Base-by-base conservation (phyloP, 2,329 filamentous ascomycete species). In the Chaetomiaceae sp. region DNA sequence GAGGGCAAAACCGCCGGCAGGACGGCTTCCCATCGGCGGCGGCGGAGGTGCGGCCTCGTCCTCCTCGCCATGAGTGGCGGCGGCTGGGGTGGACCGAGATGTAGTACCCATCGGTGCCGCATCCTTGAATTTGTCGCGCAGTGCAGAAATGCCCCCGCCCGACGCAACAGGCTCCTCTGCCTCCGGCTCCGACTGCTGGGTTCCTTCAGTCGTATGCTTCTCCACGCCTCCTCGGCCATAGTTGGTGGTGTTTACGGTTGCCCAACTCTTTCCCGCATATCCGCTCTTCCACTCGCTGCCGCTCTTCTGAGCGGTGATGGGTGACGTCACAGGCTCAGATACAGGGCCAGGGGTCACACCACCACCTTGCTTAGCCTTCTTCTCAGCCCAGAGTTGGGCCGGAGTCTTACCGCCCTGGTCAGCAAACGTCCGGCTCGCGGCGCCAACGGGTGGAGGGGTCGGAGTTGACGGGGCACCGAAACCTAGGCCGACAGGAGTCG, bases 321-420 rank as follows among this genome's bases (percentile, higher is more conserved):
- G 78, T 35, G 81, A 70, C n/a, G 78, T 62, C 6, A 70, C 57
- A 20, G 70, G 64, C 38, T 78, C 65, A 17, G 73, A 67, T 44
- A 75, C 68, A 23, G 73, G 70, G 44, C 77, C 72, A 44, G 66
- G 72, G 48, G 51, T 60, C 35, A 73, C 73, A 40, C 79, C 73
- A 40, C 79, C 84, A 45, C 85, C 78, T 66, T 93, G 83, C 54
- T 83, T 85, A 33, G 88, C 92, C 74, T 97, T 97, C 74, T 91
- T 95, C 74, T 99, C 93, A 0, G 92, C 92, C 93, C 93, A 99
- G 31, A 96, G 73, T 68, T 99, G 93, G 25, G 93, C 91, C 6
- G 93, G 93, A 5, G 93, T 97, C 75, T 97, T 99, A 55, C 93
- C 93, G 56, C 87, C 91, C 67, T 95, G 77, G 59, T 96, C 91